A percentile compares a stretch with the other conserved stretches of the same genome.
phyloP scores from a whole-genome alignment of 2,329 filamentous ascomycete genomes.

The Ophiostoma quercus region DNA sequence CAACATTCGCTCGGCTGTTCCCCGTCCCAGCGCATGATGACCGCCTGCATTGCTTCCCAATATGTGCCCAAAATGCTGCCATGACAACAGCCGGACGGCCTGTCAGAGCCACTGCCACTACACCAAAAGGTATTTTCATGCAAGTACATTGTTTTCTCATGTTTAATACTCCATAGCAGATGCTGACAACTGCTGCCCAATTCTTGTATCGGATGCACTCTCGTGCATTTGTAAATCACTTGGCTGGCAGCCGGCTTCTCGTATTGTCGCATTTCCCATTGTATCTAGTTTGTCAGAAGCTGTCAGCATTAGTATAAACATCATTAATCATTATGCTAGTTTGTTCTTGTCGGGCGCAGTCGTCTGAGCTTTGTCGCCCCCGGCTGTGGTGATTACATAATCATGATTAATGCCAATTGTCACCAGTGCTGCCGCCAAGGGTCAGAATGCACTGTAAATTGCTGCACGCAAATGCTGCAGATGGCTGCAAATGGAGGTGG shows the following conservation, averaged over 20 bases:
- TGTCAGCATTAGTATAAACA: neutral
- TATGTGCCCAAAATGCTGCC: neutral
- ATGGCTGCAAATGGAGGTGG: neutral
- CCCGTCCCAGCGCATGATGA: neutral
- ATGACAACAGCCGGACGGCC: neutral
- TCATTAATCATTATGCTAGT: neutral
- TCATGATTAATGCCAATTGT: neutral
- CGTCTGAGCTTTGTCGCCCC: neutral
- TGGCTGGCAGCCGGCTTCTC: neutral
- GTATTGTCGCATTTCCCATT: neutral
- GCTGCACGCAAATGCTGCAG: neutral
- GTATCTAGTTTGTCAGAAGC: neutral
- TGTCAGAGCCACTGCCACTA: neutral
- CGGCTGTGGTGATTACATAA: constrained; percentile 11
- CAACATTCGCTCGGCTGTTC: neutral
- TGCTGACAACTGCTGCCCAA: neutral
- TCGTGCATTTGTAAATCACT: neutral
- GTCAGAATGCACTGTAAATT: neutral
- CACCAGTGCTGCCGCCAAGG: constrained; percentile 18
- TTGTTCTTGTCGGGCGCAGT: neutral
- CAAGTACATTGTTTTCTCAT: neutral
- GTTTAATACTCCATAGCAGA: neutral
- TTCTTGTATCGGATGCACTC: neutral
- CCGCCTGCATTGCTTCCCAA: neutral
- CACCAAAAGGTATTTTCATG: neutral